phyloP scores from a whole-genome alignment of 225 moss, liverwort and hornwort genomes.

The Sphagnum contortum region DNA sequence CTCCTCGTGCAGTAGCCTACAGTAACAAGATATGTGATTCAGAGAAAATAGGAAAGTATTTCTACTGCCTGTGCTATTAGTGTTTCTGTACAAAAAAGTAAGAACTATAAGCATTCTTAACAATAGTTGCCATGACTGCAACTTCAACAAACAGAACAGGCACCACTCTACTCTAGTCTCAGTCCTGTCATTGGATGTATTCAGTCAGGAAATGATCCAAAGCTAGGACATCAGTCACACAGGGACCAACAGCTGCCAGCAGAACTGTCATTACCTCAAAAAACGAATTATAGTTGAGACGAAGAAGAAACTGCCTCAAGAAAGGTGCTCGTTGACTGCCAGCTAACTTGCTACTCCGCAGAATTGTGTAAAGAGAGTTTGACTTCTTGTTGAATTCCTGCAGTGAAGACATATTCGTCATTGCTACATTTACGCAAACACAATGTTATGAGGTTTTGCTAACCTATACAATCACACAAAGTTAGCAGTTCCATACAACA shows the following conservation, averaged over 20 bases:
- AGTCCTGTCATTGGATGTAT: no score
- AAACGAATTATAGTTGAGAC: slow-evolving; percentile 92
- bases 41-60: background rate
- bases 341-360: slow-evolving; percentile 96
- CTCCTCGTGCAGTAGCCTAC: slow-evolving; percentile 95
- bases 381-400: slow-evolving; percentile 99
- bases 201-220: no score
- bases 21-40: slow-evolving; percentile 9
- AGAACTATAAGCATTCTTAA: background rate
- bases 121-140: background rate
- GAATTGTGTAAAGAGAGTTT: slow-evolving; percentile 90
- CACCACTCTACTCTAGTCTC: background rate
- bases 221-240: background rate
- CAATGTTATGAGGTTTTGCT: no score
- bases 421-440: no score
- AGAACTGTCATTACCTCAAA: slow-evolving; percentile 57
- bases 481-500: no score
- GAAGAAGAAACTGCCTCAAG: slow-evolving; percentile 88
- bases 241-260: background rate
- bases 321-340: slow-evolving; percentile 99
- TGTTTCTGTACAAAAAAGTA: background rate
- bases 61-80: background rate
- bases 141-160: background rate
- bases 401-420: background rate
- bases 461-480: background rate